Evolutionary conservation across 768 basidiomycete genomes (phyloP).

Genomic region (Cantharellus cinnabarinus): DNA sequence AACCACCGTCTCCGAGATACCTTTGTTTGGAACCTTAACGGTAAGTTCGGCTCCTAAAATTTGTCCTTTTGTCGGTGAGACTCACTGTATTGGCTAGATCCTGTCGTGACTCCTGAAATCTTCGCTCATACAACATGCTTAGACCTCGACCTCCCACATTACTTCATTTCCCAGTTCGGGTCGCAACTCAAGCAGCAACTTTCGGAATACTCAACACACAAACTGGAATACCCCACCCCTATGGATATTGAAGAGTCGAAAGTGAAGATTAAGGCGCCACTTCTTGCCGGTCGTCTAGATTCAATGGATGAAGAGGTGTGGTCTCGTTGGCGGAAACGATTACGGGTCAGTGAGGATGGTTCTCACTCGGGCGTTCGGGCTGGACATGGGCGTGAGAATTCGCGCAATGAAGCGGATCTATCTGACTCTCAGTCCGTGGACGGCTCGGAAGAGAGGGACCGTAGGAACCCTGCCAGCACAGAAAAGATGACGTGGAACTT

Average conservation of each 20-base stretch:
- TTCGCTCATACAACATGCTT: constrained; percentile 85
- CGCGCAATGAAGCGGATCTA: constrained; percentile 12
- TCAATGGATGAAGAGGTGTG: constrained; percentile 40
- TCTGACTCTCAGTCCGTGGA: constrained; percentile 1
- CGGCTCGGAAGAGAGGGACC: constrained; percentile 11
- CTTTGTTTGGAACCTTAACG: constrained; percentile 91
- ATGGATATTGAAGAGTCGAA: constrained; percentile 10
- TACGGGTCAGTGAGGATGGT: constrained; percentile 20
- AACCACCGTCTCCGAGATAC: constrained; percentile 88
- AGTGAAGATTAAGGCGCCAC: constrained; percentile 15
- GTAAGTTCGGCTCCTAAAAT: constrained; percentile 24
- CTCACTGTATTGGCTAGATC: constrained; percentile 30
- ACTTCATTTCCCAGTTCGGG: constrained; percentile 44
- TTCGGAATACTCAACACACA: constrained; percentile 41
- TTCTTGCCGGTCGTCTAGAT: constrained; percentile 24
- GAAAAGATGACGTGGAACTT: constrained; percentile 41
- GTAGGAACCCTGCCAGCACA: constrained; percentile 19
- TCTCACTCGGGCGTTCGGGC: constrained; percentile 13
- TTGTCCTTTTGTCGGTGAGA: neutral
- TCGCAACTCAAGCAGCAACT: constrained; percentile 81
- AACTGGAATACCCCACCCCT: neutral
- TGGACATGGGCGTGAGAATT: constrained; percentile 14
- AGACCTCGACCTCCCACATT: constrained; percentile 59
- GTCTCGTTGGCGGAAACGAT: constrained; percentile 47
- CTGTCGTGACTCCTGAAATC: constrained; percentile 68